These are phyloP conservation scores for Schoenoplectus tabernaemontani DNA, from an alignment of 202 grass and related monocot genomes.

Conservation along the genomic window DNA sequence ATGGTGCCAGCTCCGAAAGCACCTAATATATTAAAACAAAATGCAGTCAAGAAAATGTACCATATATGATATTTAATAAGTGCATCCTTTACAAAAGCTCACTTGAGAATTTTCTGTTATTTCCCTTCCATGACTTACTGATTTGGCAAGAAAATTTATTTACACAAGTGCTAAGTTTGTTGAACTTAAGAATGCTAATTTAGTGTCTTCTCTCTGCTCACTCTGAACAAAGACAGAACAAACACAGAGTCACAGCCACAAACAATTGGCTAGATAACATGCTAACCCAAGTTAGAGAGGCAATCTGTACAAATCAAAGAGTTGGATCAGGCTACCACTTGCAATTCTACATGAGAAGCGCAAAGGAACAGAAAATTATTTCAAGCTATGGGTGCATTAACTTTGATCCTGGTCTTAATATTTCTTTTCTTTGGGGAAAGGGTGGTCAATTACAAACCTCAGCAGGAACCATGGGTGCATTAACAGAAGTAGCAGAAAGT, in stretches of 20 bases:
- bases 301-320: background rate
- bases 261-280: background rate
- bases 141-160: background rate
- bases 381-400: conserved; percentile 49
- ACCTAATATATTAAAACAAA: conserved; percentile 35
- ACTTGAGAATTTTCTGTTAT: background rate
- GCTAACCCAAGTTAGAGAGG: background rate
- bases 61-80: background rate
- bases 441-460: conserved; percentile 30
- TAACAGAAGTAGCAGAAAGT: conserved; percentile 83
- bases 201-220: background rate
- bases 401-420: background rate
- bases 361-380: background rate
- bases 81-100: background rate
- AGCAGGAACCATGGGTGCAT: conserved; percentile 85
- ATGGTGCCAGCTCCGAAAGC: conserved; percentile 76
- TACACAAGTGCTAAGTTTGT: background rate
- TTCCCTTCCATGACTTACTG: background rate
- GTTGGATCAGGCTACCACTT: background rate
- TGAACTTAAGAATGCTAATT: background rate
- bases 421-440: background rate
- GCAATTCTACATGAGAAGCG: background rate
- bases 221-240: background rate
- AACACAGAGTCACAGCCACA: background rate
- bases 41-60: background rate